A percentile compares a stretch with the other conserved stretches of the same genome.
Evolutionary conservation across 257 asterid genomes (phyloP).

Genomic region (Solanum medicagineum): DNA sequence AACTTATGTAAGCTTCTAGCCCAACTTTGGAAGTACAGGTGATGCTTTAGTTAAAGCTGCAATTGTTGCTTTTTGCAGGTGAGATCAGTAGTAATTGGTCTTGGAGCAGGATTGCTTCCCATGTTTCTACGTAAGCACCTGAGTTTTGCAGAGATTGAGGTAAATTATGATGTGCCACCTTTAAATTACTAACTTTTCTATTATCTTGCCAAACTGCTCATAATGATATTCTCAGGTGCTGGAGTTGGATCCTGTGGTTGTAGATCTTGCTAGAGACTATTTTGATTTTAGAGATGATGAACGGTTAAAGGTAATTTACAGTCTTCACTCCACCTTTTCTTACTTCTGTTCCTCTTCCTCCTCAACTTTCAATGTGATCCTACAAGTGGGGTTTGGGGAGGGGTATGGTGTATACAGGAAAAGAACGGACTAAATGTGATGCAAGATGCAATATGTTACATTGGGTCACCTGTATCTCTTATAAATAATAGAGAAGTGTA

Average conservation of each 20-base stretch:
- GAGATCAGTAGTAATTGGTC: conserved; percentile 68
- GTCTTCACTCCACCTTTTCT: background rate
- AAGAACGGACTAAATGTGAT: background rate
- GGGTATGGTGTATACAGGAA: background rate
- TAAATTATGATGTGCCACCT: conserved; percentile 3
- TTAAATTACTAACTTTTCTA: background rate
- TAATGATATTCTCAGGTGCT: conserved; percentile 44
- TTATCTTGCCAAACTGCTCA: background rate
- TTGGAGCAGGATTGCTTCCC: conserved; percentile 96
- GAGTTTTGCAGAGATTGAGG: conserved; percentile 54
- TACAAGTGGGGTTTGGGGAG: background rate
- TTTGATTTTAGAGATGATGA: conserved; percentile 61
- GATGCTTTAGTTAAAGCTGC: background rate
- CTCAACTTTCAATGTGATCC: background rate
- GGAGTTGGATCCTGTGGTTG: conserved; percentile 75
- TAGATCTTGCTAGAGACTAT: conserved; percentile 56
- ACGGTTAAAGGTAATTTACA: conserved; percentile 45
- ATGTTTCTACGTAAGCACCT: conserved; percentile 69
- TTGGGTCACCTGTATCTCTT: background rate
- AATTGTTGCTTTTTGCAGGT: conserved; percentile 31
- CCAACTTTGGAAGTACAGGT: background rate
- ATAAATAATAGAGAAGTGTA: background rate
- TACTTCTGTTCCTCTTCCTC: background rate
- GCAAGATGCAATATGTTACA: background rate
- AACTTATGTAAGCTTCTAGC: background rate